Conservation (phyloP, 345 rosid genomes). For the Bruguiera sexangula region DNA sequence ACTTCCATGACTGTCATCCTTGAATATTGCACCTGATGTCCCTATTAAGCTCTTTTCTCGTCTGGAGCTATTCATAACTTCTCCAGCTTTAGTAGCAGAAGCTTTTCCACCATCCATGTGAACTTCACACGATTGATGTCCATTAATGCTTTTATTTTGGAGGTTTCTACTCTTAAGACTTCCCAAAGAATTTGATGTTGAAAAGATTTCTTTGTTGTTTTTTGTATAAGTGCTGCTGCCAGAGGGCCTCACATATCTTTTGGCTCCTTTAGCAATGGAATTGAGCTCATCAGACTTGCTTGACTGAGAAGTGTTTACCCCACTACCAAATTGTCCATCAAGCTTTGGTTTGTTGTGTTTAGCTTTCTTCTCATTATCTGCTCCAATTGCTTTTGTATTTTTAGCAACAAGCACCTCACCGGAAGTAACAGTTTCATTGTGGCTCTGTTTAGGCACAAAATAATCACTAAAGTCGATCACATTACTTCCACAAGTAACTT, state of each 20-base stretch:
- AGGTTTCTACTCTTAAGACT: constrained; percentile 18
- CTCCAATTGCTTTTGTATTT: constrained; percentile 20
- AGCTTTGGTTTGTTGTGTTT: constrained; percentile 29
- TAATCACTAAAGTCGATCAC: constrained; percentile 33
- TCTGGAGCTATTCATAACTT: constrained; percentile 31
- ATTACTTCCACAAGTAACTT: constrained; percentile 22
- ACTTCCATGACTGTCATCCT: constrained; percentile 38
- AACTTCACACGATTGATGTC: constrained; percentile 15
- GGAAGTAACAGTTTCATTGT: constrained; percentile 22
- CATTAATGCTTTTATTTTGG: constrained; percentile 17
- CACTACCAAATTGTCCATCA: constrained; percentile 26
- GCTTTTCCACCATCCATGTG: constrained; percentile 23
- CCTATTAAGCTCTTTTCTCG: constrained; percentile 41
- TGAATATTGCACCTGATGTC: constrained; percentile 38
- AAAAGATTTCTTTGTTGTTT: constrained; percentile 21
- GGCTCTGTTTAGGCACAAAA: constrained; percentile 32
- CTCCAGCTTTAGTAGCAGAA: constrained; percentile 27
- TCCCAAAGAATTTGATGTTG: constrained; percentile 29
- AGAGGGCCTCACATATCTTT: constrained; percentile 15
- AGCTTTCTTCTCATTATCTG: constrained; percentile 17
- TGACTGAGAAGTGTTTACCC: constrained; percentile 16
- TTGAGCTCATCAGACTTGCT: constrained; percentile 13
- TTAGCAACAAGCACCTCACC: constrained; percentile 28
- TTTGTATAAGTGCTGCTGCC: not conserved
- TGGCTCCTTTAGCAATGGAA: constrained; percentile 19